A percentile compares a stretch with the other conserved stretches of the same genome.
phyloP scores from a whole-genome alignment of 164 flowering plant species.

The Buxus sempervirens region DNA sequence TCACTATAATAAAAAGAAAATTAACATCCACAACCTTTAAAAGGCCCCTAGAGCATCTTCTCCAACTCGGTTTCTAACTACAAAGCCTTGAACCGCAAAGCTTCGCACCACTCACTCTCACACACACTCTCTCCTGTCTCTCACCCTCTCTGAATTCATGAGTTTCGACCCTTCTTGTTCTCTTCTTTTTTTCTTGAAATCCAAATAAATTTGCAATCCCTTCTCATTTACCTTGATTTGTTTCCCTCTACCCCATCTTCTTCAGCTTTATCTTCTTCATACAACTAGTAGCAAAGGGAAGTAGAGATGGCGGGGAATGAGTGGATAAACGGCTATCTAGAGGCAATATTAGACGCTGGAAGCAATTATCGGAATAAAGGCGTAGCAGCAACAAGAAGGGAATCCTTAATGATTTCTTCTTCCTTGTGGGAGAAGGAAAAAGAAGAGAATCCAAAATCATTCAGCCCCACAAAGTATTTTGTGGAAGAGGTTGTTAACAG shows the following conservation, averaged over 20 bases:
- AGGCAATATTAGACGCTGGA: constrained; percentile 75
- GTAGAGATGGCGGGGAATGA: constrained; percentile 65
- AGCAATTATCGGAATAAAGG: constrained; percentile 6
- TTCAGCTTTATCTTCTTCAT: too few species aligned
- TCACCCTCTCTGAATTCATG: too few species aligned
- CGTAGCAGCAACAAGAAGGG: neutral
- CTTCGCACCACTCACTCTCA: constrained; percentile 7
- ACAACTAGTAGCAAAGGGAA: neutral
- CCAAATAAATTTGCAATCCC: too few species aligned
- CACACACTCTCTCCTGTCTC: neutral
- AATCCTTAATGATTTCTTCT: too few species aligned
- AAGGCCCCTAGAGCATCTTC: neutral
- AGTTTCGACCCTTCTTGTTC: too few species aligned
- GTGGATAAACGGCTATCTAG: constrained; percentile 83
- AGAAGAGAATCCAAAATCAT: constrained; percentile 15
- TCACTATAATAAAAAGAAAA: neutral
- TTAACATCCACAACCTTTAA: constrained; percentile 15
- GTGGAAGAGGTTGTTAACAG: constrained; percentile 96
- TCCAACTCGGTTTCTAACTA: constrained; percentile 8
- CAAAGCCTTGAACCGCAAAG: too few species aligned
- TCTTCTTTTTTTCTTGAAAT: too few species aligned
- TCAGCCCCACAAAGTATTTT: constrained; percentile 93
- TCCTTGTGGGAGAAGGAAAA: neutral
- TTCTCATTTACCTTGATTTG: too few species aligned
- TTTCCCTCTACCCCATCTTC: too few species aligned